A percentile compares a stretch with the other conserved stretches of the same genome.
Evolutionary conservation across 2,329 filamentous ascomycete species (phyloP).

Genomic region (Penicillium sp.): DNA sequence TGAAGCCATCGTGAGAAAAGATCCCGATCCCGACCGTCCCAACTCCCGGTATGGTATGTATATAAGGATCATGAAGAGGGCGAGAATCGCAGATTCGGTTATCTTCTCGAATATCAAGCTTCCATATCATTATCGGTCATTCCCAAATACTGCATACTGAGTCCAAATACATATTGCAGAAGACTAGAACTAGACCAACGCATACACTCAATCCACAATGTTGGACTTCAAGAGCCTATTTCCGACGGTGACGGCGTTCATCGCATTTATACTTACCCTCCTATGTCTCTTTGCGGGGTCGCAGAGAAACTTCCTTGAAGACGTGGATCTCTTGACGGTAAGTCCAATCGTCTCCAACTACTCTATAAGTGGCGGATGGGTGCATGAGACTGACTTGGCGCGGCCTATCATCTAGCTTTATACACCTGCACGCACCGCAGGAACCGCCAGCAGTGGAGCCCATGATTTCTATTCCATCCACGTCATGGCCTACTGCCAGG

Average conservation of each 20-base stretch:
- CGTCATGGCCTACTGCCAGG: slow-evolving; percentile 59
- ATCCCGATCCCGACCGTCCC: neutral
- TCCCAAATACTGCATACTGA: neutral
- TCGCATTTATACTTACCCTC: slow-evolving; percentile 57
- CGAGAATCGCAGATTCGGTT: slow-evolving; percentile 1
- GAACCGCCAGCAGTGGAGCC: slow-evolving; percentile 52
- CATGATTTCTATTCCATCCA: slow-evolving; percentile 62
- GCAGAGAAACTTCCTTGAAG: slow-evolving; percentile 55
- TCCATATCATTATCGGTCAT: neutral
- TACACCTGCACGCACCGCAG: slow-evolving; percentile 39
- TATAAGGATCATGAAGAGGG: slow-evolving; percentile 10
- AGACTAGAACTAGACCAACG: neutral
- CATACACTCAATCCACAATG: neutral
- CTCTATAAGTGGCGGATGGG: neutral
- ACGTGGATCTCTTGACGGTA: slow-evolving; percentile 57
- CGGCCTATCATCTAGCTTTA: slow-evolving; percentile 35
- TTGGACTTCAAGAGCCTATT: slow-evolving; percentile 35
- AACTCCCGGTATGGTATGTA: slow-evolving; percentile 1
- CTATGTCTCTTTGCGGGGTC: slow-evolving; percentile 61
- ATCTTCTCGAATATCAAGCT: neutral
- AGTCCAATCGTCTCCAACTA: slow-evolving; percentile 13
- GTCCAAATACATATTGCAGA: neutral
- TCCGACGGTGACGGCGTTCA: slow-evolving; percentile 51
- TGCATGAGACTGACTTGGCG: slow-evolving; percentile 29
- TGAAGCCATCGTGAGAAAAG: slow-evolving; percentile 13